A percentile compares a stretch with the other conserved stretches of the same genome.
These are phyloP conservation scores for Irpex sp. DNA, from an alignment of 1,284 basidiomycete species.

Conservation along the genomic window DNA sequence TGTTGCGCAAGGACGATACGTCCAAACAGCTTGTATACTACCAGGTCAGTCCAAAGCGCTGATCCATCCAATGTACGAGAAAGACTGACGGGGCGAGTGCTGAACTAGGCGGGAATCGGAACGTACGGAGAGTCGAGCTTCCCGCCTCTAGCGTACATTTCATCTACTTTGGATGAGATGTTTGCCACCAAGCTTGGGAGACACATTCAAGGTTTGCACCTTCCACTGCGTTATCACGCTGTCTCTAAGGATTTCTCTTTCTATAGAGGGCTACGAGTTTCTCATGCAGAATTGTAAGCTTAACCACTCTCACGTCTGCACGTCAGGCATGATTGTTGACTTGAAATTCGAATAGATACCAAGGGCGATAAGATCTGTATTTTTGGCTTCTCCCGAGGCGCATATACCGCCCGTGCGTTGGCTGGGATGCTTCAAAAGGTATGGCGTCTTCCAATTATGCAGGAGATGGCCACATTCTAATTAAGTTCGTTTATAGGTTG, in stretches of 20 bases:
- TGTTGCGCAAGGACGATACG: constrained; percentile 43
- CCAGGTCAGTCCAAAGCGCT: constrained; percentile 8
- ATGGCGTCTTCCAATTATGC: constrained; percentile 1
- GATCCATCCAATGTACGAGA: not conserved
- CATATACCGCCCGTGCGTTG: constrained; percentile 40
- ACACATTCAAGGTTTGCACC: constrained; percentile 17
- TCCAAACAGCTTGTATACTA: constrained; percentile 33
- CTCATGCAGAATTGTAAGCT: constrained; percentile 27
- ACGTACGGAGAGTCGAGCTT: constrained; percentile 19
- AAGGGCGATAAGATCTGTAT: constrained; percentile 28
- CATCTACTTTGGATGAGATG: constrained; percentile 23
- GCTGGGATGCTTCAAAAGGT: constrained; percentile 39
- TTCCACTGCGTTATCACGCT: not conserved
- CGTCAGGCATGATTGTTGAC: not conserved
- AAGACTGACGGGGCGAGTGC: not conserved
- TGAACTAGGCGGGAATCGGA: constrained; percentile 20
- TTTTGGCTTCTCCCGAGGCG: constrained; percentile 38
- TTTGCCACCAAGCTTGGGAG: constrained; percentile 25
- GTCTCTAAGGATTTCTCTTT: not conserved
- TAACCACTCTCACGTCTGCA: not conserved
- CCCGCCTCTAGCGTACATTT: constrained; percentile 16
- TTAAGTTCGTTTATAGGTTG: constrained; percentile 17
- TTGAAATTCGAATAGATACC: constrained; percentile 13
- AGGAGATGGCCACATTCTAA: not conserved
- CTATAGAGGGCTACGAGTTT: constrained; percentile 34